Conservation (phyloP, 345 rosid genomes). For the Lepidium didymum region DNA sequence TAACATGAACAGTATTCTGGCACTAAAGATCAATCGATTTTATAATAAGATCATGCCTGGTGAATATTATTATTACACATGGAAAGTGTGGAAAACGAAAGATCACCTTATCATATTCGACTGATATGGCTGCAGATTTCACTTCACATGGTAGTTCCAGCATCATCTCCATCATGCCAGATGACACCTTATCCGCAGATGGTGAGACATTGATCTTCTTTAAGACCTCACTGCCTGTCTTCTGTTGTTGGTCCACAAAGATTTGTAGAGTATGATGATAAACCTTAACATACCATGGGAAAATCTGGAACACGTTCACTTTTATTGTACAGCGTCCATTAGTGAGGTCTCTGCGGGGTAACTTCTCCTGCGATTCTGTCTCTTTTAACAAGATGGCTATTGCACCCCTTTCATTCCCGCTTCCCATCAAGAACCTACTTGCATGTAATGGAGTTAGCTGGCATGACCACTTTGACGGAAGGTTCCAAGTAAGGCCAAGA, state of each 20-base stretch:
- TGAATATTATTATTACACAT: not conserved
- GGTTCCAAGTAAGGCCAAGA: conserved; percentile 66
- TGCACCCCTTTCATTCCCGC: conserved; percentile 95
- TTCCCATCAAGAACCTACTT: conserved; percentile 90
- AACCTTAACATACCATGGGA: conserved; percentile 94
- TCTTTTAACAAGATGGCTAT: conserved; percentile 79
- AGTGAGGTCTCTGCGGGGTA: conserved; percentile 10
- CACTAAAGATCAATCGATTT: not conserved
- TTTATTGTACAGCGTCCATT: conserved; percentile 42
- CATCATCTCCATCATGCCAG: conserved; percentile 87
- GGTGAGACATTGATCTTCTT: conserved; percentile 73
- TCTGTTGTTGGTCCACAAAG: conserved; percentile 61
- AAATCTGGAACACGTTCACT: conserved; percentile 79
- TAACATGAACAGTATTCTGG: not conserved
- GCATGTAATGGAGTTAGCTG: conserved; percentile 66
- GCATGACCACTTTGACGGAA: conserved; percentile 64
- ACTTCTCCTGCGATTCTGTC: conserved; percentile 32
- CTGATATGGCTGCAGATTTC: conserved; percentile 65
- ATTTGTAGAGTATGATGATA: conserved; percentile 70
- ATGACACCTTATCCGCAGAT: conserved; percentile 82
- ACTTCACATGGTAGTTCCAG: conserved; percentile 67
- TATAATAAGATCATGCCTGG: not conserved
- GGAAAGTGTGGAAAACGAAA: not conserved
- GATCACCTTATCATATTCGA: conserved; percentile 90
- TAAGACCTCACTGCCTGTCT: conserved; percentile 40